Conservation (phyloP, 495 filamentous ascomycete genomes). For the Tuber magnatum region DNA sequence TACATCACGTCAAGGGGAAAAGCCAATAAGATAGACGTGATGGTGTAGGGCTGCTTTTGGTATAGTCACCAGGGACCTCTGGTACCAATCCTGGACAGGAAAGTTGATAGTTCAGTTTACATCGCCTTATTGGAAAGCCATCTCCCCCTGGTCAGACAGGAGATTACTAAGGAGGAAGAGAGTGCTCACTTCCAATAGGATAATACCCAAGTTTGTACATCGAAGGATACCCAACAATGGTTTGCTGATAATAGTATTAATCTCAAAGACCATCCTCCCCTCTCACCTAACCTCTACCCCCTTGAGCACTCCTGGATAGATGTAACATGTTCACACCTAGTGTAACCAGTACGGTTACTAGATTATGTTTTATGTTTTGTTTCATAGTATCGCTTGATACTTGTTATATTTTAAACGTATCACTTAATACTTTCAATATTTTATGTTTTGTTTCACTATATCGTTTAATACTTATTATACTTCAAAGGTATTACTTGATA, state of each 20-base stretch:
- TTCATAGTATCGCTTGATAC: too few species aligned
- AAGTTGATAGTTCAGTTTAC: neutral
- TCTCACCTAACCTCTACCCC: slow-evolving; percentile 1
- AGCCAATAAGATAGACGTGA: neutral
- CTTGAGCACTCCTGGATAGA: neutral
- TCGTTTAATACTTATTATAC: too few species aligned
- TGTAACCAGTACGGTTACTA: too few species aligned
- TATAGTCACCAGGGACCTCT: neutral
- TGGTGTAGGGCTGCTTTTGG: slow-evolving; percentile 17
- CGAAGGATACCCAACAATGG: neutral
- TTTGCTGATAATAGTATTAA: slow-evolving; percentile 3
- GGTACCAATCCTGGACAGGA: neutral
- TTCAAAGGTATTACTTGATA: too few species aligned
- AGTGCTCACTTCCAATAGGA: slow-evolving; percentile 16
- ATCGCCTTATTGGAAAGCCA: neutral
- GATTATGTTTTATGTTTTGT: too few species aligned
- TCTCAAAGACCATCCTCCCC: neutral
- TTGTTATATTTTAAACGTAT: too few species aligned
- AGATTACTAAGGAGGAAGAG: neutral
- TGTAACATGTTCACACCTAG: too few species aligned
- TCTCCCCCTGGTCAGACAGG: neutral
- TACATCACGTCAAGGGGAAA: neutral
- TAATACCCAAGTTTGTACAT: slow-evolving; percentile 16
- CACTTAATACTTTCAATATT: too few species aligned
- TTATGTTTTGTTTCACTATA: too few species aligned